Evolutionary conservation across 176 grass and related monocot species (phyloP).

Genomic region (Thalia dealbata): DNA sequence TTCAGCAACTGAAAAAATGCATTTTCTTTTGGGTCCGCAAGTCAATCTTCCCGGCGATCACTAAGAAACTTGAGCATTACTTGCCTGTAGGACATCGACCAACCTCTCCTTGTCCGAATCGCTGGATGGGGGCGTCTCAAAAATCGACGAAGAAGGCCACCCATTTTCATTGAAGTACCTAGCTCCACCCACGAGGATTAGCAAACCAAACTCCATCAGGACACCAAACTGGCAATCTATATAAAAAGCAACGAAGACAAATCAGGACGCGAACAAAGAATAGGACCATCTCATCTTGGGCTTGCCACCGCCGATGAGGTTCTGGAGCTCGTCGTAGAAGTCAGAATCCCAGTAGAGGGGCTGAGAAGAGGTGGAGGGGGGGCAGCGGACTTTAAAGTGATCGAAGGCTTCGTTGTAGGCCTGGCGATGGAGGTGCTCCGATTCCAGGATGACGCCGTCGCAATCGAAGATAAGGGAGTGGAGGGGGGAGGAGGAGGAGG

Average conservation of each 20-base stretch:
- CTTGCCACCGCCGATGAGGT: conserved; percentile 80
- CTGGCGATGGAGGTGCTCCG: conserved; percentile 88
- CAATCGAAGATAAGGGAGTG: conserved; percentile 91
- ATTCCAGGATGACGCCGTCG: conserved; percentile 90
- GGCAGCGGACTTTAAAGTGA: conserved; percentile 64
- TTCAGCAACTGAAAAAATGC: too few relatives aligned
- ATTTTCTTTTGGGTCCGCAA: too few relatives aligned
- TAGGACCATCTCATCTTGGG: conserved; percentile 94
- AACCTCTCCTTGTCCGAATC: conserved; percentile 70
- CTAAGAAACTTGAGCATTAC: conserved; percentile 10
- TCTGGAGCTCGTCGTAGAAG: conserved; percentile 87
- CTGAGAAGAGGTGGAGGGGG: conserved; percentile 21
- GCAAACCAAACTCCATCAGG: conserved; percentile 19
- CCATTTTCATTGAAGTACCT: conserved; percentile 92
- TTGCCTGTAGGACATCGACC: conserved; percentile 76
- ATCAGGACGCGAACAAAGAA: background rate
- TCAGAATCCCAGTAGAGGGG: conserved; percentile 53
- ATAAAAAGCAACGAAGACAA: conserved; percentile 8
- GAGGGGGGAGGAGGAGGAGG: conserved; percentile 29
- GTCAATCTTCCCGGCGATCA: background rate
- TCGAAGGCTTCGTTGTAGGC: conserved; percentile 94
- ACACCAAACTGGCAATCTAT: conserved; percentile 21
- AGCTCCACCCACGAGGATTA: background rate
- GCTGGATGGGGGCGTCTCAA: conserved; percentile 47
- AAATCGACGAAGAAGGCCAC: conserved; percentile 84